These are phyloP conservation scores for Berkeleyomyces basicola DNA, from an alignment of 2,329 filamentous ascomycete genomes.

Conservation along the genomic window DNA sequence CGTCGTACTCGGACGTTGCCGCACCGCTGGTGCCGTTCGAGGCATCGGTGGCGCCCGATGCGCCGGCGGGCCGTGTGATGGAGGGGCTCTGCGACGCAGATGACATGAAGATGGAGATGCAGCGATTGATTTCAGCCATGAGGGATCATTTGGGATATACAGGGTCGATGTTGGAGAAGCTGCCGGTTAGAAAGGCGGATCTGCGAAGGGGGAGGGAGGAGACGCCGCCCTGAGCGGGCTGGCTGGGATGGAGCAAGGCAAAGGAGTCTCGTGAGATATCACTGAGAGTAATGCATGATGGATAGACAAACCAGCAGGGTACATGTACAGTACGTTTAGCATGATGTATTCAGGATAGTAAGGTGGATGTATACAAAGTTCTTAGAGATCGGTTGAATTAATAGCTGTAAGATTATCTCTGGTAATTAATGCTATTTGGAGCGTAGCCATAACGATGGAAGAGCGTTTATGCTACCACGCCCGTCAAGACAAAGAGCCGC, in stretches of 20 bases:
- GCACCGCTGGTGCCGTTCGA: constrained; percentile 9
- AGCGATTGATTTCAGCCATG: constrained; percentile 9
- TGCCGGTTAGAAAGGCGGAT: constrained; percentile 11
- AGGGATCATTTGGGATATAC: constrained; percentile 13
- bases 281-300: background rate
- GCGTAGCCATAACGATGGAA: no score
- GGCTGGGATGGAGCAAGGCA: background rate
- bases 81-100: constrained; percentile 9
- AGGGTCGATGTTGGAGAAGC: constrained; percentile 11
- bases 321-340: no score
- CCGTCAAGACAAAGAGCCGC: no score
- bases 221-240: background rate
- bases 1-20: constrained; percentile 7
- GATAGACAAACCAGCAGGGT: no score
- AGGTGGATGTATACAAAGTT: no score
- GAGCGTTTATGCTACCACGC: no score
- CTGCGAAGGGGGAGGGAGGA: constrained; percentile 10
- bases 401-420: no score
- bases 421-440: no score
- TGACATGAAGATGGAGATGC: constrained; percentile 13
- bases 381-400: no score
- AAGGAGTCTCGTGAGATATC: background rate
- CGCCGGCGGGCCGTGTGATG: constrained; percentile 7
- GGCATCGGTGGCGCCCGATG: constrained; percentile 7
- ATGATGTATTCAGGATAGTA: no score